Percentiles rank a stretch among this genome's conserved stretches.
These are phyloP conservation scores for Lactifluus piperatus DNA, from an alignment of 768 basidiomycete species.

Conservation along the genomic window DNA sequence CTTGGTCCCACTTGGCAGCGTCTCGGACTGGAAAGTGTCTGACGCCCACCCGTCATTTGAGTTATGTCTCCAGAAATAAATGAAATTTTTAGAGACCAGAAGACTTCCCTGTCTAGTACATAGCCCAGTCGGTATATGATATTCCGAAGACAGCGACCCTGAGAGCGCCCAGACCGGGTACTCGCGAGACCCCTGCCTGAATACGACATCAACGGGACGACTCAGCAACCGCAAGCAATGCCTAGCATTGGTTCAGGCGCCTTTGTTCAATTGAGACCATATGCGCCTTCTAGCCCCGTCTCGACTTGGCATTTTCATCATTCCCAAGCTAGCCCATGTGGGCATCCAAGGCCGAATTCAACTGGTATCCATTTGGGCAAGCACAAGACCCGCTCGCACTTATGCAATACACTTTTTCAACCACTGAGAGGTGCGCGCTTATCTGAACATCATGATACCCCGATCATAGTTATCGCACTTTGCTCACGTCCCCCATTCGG, in stretches of 20 bases:
- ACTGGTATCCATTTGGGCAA: not conserved
- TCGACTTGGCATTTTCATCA: not conserved
- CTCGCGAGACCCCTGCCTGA: not conserved
- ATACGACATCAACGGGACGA: not conserved
- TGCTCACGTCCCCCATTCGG: not conserved
- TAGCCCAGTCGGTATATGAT: not conserved
- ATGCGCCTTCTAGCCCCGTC: not conserved
- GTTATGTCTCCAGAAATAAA: not conserved
- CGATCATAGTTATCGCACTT: not conserved
- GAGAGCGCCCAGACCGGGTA: not conserved
- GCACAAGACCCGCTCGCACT: not conserved
- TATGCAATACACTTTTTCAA: too few species aligned
- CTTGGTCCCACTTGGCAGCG: not conserved
- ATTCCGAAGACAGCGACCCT: not conserved
- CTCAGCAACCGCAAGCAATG: not conserved
- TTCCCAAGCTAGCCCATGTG: not conserved
- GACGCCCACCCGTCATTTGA: not conserved
- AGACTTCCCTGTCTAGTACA: not conserved
- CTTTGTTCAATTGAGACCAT: not conserved
- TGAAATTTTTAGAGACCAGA: not conserved
- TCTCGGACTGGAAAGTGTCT: not conserved
- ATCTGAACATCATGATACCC: too few species aligned
- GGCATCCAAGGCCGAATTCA: not conserved
- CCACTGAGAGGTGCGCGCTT: too few species aligned
- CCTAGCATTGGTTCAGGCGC: not conserved